Percentiles rank a stretch among this genome's conserved stretches.
phyloP scores from a whole-genome alignment of 1,284 basidiomycete genomes.

The Neonothopanus nambi region DNA sequence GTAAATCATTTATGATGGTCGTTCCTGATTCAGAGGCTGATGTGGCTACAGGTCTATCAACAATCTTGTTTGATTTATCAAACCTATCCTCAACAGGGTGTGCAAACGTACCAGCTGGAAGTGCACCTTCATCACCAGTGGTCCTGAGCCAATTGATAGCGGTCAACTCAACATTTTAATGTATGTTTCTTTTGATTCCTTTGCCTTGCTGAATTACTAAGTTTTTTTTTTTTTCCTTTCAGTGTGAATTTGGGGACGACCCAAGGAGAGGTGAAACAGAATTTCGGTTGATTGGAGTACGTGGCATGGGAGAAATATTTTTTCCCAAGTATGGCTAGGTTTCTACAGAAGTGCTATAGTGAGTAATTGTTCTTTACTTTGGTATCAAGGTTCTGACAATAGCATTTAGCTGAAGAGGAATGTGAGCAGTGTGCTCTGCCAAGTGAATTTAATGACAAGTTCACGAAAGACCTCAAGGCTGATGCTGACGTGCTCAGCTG shows the following conservation, averaged over 20 bases:
- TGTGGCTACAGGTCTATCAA: slow-evolving; percentile 20
- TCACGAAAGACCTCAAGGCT: not conserved
- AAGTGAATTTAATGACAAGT: no score
- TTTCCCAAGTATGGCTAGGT: slow-evolving; percentile 14
- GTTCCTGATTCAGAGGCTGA: not conserved
- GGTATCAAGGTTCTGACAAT: not conserved
- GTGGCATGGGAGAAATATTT: slow-evolving; percentile 15
- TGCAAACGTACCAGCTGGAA: slow-evolving; percentile 18
- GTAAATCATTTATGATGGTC: not conserved
- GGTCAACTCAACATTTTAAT: slow-evolving; percentile 19
- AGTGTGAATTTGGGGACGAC: not conserved
- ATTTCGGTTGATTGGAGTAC: slow-evolving; percentile 17
- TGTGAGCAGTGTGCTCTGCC: not conserved
- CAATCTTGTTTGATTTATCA: slow-evolving; percentile 10
- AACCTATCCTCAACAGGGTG: slow-evolving; percentile 18
- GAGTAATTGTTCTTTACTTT: no score
- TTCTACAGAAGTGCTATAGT: not conserved
- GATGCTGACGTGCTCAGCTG: not conserved
- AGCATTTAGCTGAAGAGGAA: not conserved
- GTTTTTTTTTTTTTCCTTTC: no score
- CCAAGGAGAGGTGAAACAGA: not conserved
- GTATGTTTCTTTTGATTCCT: slow-evolving; percentile 11
- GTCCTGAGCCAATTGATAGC: slow-evolving; percentile 19
- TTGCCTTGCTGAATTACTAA: not conserved
- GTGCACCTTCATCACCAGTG: slow-evolving; percentile 13